phyloP scores from a whole-genome alignment of 2,329 filamentous ascomycete species.

The Botrytis squamosa region DNA sequence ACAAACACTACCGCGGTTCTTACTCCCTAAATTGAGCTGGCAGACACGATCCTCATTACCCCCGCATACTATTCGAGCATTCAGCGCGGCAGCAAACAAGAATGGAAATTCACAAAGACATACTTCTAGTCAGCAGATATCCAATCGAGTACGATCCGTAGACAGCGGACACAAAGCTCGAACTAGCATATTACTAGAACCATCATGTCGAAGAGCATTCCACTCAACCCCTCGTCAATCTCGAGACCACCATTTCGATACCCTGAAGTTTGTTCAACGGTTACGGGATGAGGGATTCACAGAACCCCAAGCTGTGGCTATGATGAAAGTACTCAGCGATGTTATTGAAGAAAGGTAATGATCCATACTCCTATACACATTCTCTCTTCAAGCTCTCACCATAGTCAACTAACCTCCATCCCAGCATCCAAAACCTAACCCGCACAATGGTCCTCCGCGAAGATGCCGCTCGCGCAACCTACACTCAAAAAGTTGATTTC shows the following conservation, averaged over 20 bases:
- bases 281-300: constrained; percentile 90
- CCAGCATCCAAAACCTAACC: constrained; percentile 90
- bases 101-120: constrained; percentile 21
- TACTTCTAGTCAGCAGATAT: background rate
- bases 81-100: constrained; percentile 28
- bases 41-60: constrained; percentile 27
- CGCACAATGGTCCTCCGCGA: constrained; percentile 97
- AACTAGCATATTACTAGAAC: constrained; percentile 27
- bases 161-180: background rate
- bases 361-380: background rate
- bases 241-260: constrained; percentile 96
- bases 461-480: constrained; percentile 78
- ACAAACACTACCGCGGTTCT: constrained; percentile 36
- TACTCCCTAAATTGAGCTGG: constrained; percentile 40
- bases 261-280: constrained; percentile 91
- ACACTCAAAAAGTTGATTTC: constrained; percentile 93
- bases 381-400: background rate
- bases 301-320: constrained; percentile 91
- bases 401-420: constrained; percentile 13
- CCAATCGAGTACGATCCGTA: background rate
- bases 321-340: constrained; percentile 96
- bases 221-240: constrained; percentile 61
- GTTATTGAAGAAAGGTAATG: constrained; percentile 87
- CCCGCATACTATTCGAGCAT: constrained; percentile 28
- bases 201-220: constrained; percentile 50